Percentiles rank a stretch among this genome's conserved stretches.
Evolutionary conservation across 2,329 filamentous ascomycete species (phyloP).

Genomic region (Lachnellula willkommii): DNA sequence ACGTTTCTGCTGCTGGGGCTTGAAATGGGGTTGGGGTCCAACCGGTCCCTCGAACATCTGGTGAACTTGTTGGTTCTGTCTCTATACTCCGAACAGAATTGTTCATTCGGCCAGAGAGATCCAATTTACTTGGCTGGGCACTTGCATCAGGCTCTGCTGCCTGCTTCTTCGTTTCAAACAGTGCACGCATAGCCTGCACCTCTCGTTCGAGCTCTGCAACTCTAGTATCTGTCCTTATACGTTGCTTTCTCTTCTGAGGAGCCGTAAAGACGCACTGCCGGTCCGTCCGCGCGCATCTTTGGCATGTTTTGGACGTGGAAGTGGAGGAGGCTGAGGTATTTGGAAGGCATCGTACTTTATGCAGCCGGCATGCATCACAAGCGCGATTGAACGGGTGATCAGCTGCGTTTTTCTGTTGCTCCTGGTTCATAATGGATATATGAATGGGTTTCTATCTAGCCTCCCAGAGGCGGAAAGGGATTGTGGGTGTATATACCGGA

Average conservation of each 20-base stretch:
- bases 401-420: background rate
- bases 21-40: background rate
- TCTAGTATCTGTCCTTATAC: conserved; percentile 37
- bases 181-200: conserved; percentile 34
- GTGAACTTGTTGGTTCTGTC: background rate
- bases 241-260: conserved; percentile 34
- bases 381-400: conserved; percentile 28
- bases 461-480: background rate
- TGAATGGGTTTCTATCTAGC: background rate
- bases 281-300: conserved; percentile 33
- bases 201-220: conserved; percentile 38
- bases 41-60: background rate
- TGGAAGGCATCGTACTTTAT: conserved; percentile 37
- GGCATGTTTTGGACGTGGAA: conserved; percentile 24
- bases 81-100: background rate
- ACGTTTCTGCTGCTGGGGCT: background rate
- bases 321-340: conserved; percentile 15
- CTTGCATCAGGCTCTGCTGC: background rate
- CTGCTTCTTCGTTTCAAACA: conserved; percentile 25
- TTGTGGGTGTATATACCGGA: background rate
- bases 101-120: background rate
- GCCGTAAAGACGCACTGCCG: conserved; percentile 34
- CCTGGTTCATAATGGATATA: background rate
- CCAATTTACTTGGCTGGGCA: background rate
- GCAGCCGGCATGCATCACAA: conserved; percentile 35